Base-by-base conservation (phyloP, 768 basidiomycete genomes). In the Suillus occidentalis region DNA sequence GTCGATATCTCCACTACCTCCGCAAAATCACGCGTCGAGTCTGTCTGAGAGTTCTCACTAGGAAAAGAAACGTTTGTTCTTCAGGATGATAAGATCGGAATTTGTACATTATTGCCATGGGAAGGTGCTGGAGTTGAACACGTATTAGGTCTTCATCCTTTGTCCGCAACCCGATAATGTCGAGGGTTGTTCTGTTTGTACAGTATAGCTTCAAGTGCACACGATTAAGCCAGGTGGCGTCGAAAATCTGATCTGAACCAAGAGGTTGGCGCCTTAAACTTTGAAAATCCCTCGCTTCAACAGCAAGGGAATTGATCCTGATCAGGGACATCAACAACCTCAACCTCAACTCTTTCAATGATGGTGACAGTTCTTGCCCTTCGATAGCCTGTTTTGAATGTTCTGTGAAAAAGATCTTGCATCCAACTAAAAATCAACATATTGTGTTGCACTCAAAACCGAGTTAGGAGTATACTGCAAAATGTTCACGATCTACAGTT, bases 1-100 rank as follows among this genome's bases (percentile, higher is more conserved):
- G 60, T 79, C 18, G 77, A 79, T 62, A 71, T 78, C n/a, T 68
- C 72, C 12, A 61, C 56, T 45, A 18, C 7, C 20, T 40, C 52
- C 37, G 25, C 64, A 13, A 68, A 60, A 43, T 37, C 31, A 31
- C 20, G 50, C 45, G 45, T 63, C 20, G 47, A 58, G 34, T 42
- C 34, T 31, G 8, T 45, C 22, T 66, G 53, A 63, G 20, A 39
- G 40, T 43, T 3, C n/a, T 43, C 1, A 12, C 22, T 8, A 2
- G 39, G 2, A 31, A 39, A 40, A 16, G 36, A 47, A 40, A 45
- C 2, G 18, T 45, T 28, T 37, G 31, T 34, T 18, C 39, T 34
- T 18, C n/a, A 57, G 42, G 3, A 16, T 9, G 16, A 20, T 37
- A 18, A 25, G 36, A 58, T 22, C n/a, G 9, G 16, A 58, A 40